phyloP scores from a whole-genome alignment of 2,329 filamentous ascomycete genomes.

The Sporothrix schenckii region DNA sequence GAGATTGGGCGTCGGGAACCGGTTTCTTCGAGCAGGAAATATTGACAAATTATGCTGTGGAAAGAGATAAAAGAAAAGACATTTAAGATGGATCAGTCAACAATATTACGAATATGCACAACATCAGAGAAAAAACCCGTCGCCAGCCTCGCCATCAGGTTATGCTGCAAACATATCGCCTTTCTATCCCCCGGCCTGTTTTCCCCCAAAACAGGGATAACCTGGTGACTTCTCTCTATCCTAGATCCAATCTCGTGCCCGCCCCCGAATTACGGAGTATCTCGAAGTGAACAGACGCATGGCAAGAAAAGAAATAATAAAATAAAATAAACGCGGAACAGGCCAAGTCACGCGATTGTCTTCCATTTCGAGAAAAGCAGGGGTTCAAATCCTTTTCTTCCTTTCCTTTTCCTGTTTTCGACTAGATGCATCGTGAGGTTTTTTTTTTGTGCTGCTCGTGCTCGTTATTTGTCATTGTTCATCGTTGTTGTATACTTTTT shows the following conservation, averaged over 20 bases:
- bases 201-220: slow-evolving; percentile 6
- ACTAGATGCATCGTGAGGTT: background rate
- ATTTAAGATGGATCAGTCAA: background rate
- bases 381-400: background rate
- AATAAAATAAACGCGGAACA: background rate
- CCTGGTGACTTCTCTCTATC: background rate
- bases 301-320: background rate
- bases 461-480: background rate
- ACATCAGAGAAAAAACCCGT: background rate
- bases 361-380: background rate
- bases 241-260: background rate
- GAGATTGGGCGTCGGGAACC: background rate
- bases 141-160: background rate
- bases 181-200: background rate
- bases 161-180: background rate
- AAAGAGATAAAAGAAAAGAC: background rate
- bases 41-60: background rate
- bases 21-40: background rate
- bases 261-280: background rate
- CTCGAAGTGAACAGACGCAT: background rate
- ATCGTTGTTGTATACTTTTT: background rate
- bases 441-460: background rate
- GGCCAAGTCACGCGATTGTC: background rate
- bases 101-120: background rate
- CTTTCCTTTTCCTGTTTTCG: background rate